phyloP scores from a whole-genome alignment of 2,329 filamentous ascomycete genomes.

The Ascochyta clinopodiicola region DNA sequence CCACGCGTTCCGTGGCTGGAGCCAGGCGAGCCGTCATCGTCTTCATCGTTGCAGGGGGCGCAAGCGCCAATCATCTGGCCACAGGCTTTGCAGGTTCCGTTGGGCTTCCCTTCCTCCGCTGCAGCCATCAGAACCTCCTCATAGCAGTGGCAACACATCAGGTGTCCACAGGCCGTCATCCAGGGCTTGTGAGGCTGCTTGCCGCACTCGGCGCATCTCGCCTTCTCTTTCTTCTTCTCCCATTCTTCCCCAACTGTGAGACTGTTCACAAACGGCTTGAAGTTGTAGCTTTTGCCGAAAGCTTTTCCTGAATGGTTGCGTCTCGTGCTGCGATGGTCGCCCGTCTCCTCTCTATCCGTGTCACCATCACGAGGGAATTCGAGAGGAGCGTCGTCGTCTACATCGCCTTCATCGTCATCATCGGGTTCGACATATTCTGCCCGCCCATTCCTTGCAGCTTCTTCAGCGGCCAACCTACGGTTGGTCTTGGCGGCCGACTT shows the following conservation, averaged over 20 bases:
- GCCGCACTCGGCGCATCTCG: slow-evolving; percentile 55
- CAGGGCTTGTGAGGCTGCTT: slow-evolving; percentile 48
- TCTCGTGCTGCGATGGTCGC: background rate
- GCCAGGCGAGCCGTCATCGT: slow-evolving; percentile 18
- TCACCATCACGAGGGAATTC: slow-evolving; percentile 2
- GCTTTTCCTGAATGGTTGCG: slow-evolving; percentile 28
- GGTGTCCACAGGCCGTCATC: slow-evolving; percentile 61
- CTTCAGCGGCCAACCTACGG: slow-evolving; percentile 11
- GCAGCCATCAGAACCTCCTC: slow-evolving; percentile 45
- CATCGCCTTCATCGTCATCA: slow-evolving; percentile 3
- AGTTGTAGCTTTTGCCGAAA: slow-evolving; percentile 51
- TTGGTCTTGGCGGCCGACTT: slow-evolving; percentile 9
- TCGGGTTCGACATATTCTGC: slow-evolving; percentile 4
- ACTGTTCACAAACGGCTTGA: slow-evolving; percentile 49
- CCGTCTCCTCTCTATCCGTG: background rate
- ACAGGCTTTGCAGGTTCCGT: slow-evolving; percentile 43
- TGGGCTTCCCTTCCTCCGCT: slow-evolving; percentile 22
- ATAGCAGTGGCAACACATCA: slow-evolving; percentile 61
- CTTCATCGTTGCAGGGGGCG: slow-evolving; percentile 32
- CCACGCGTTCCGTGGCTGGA: slow-evolving; percentile 23
- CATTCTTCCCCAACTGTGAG: slow-evolving; percentile 43
- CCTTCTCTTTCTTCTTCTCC: slow-evolving; percentile 51
- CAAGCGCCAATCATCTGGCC: slow-evolving; percentile 20
- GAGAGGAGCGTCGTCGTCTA: slow-evolving; percentile 9
- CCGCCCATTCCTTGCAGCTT: slow-evolving; percentile 4